phyloP scores from a whole-genome alignment of 148 eudicot genomes.

The Rhododendron williamsianum region DNA sequence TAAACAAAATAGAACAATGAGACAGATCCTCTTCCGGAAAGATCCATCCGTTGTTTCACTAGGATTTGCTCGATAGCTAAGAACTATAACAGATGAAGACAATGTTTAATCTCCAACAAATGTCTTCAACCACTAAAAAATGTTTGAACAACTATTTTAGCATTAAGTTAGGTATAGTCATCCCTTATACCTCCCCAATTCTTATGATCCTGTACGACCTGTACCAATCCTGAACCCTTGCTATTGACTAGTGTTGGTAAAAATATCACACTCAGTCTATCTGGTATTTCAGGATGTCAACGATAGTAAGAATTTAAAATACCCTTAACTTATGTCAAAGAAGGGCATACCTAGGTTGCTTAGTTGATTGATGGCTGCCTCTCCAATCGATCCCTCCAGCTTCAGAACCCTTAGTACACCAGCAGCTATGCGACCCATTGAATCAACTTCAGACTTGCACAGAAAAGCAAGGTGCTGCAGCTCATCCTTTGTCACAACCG shows the following conservation, averaged over 20 bases:
- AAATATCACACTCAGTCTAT: neutral
- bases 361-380: slow-evolving; percentile 74
- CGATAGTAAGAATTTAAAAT: neutral
- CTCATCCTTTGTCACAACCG: slow-evolving; percentile 85
- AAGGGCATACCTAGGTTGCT: slow-evolving; percentile 71
- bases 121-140: neutral
- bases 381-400: slow-evolving; percentile 73
- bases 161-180: neutral
- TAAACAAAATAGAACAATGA: no score
- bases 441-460: slow-evolving; percentile 87
- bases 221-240: neutral
- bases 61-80: no score
- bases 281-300: neutral
- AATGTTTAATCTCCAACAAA: neutral
- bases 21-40: no score
- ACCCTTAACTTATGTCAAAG: neutral
- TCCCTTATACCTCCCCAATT: neutral
- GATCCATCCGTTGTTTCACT: no score
- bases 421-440: slow-evolving; percentile 79
- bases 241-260: neutral
- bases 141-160: neutral
- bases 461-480: slow-evolving; percentile 66
- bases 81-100: neutral
- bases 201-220: neutral
- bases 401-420: slow-evolving; percentile 75